Conservation (phyloP, 1,139 yeast genomes). For the Hyphopichia wangnamkhiaoensis region DNA sequence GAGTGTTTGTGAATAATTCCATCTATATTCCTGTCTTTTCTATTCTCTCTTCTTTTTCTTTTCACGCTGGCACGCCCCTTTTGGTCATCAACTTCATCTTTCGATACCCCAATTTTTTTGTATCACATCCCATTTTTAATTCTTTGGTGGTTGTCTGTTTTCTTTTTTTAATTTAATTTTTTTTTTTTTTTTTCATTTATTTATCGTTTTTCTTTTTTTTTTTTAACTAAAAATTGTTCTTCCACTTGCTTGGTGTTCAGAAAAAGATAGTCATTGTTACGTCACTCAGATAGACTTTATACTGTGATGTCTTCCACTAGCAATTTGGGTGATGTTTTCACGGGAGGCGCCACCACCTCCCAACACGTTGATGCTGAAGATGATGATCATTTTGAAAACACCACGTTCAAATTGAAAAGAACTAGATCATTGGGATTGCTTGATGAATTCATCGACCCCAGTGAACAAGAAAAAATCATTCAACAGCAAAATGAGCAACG, state of each 20-base stretch:
- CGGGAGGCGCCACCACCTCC: slow-evolving; percentile 54
- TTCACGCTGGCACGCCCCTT: too few species aligned
- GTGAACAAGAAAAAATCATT: slow-evolving; percentile 9
- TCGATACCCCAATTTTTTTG: too few species aligned
- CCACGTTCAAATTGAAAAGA: slow-evolving; percentile 76
- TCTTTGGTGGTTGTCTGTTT: too few species aligned
- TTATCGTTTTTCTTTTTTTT: too few species aligned
- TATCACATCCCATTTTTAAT: too few species aligned
- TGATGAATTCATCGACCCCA: slow-evolving; percentile 63
- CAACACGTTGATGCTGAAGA: slow-evolving; percentile 70
- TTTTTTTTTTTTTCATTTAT: too few species aligned
- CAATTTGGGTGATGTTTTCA: slow-evolving; percentile 37
- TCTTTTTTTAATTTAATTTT: not conserved
- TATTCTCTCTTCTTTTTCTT: too few species aligned
- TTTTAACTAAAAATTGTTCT: too few species aligned
- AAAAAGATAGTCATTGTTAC: not conserved
- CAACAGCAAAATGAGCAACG: slow-evolving; percentile 5
- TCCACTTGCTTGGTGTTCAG: too few species aligned
- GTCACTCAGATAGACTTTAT: not conserved
- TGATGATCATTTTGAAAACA: slow-evolving; percentile 68
- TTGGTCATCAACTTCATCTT: too few species aligned
- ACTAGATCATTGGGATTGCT: slow-evolving; percentile 82
- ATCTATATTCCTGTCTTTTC: too few species aligned
- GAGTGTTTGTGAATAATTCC: too few species aligned
- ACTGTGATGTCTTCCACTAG: slow-evolving; percentile 2